Base-by-base conservation (phyloP, 371 early-diverging fungal species). In the Blastocladiella emersonii region DNA sequence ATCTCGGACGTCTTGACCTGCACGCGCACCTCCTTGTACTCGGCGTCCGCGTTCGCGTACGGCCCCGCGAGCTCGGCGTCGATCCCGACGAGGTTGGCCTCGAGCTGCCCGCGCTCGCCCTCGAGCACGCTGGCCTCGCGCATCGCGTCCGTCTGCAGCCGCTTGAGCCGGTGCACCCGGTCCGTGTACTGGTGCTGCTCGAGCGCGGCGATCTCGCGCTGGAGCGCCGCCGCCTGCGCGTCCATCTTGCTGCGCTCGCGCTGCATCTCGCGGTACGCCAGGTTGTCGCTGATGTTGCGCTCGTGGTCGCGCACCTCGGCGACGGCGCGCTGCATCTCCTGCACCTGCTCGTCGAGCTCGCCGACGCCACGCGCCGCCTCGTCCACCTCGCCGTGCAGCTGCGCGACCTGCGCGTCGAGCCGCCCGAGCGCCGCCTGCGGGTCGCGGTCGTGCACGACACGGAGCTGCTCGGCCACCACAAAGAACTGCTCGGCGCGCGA, bases 21-120 rank as follows among this genome's bases (percentile, higher is more conserved):
- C 36, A 93, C 76, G 44, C 84, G 73, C 64, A 86, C 78, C 19
- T 78, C 70, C 4, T 76, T 77, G 64, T 88, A 91, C 19, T 78
- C 72, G 43, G 79, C 66, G 41, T 91, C 86, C 15, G 90, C 76
- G 69, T 94, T 77, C 51, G 74, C 73, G 76, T 91, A 98, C 49
- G 96, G 89, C 0, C 70, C 80, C 17, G 72, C 57, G 23, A 97
- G 68, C 64, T 94, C 90, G 10, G 72, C 65, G 32, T 81, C 71
- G 35, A 83, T 75, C 15, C 76, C 70, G 7, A 69, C 68, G 7
- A 78, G 72, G 67, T 89, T 85, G 37, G 83, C 83, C 68, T 88
- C 82, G 61, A 97, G 71, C 70, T 97, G 94, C 64, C 83, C 86
- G 36, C 89, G 66, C 70, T 93, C 92, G 34, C 98, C 99, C 34